phyloP scores from a whole-genome alignment of 371 early-diverging fungal genomes.

The Nematocida minor region DNA sequence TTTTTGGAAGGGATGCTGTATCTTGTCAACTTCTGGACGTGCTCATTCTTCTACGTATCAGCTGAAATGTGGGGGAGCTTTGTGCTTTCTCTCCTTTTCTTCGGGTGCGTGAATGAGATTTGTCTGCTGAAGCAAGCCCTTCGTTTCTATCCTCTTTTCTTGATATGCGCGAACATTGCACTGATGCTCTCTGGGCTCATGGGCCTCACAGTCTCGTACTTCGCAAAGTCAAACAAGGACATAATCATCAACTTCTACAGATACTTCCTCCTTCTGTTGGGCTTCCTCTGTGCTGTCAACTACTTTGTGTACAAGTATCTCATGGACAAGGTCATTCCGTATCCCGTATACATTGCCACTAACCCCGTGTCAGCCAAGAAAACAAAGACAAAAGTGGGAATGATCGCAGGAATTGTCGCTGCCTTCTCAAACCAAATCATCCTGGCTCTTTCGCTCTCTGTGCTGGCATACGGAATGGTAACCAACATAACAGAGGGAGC shows the following conservation, averaged over 20 bases:
- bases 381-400: slow-evolving; percentile 57
- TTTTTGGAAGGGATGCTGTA: slow-evolving; percentile 53
- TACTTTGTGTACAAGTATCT: slow-evolving; percentile 47
- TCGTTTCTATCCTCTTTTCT: slow-evolving; percentile 62
- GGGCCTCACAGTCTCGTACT: slow-evolving; percentile 13
- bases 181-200: slow-evolving; percentile 55
- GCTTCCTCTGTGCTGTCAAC: slow-evolving; percentile 30
- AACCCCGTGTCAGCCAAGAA: slow-evolving; percentile 39
- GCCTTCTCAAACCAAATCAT: slow-evolving; percentile 60
- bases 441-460: slow-evolving; percentile 60
- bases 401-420: slow-evolving; percentile 58
- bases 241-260: slow-evolving; percentile 35
- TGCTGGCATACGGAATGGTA: slow-evolving; percentile 60
- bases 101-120: slow-evolving; percentile 60
- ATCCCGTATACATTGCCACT: slow-evolving; percentile 51
- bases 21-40: slow-evolving; percentile 57
- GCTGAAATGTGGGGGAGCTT: slow-evolving; percentile 65
- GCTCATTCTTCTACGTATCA: slow-evolving; percentile 59
- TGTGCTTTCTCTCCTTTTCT: slow-evolving; percentile 63
- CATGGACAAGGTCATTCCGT: slow-evolving; percentile 56
- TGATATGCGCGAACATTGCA: slow-evolving; percentile 60
- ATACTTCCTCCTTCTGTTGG: neutral
- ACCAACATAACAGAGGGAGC: slow-evolving; percentile 62
- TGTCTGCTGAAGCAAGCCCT: slow-evolving; percentile 62
- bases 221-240: slow-evolving; percentile 15